phyloP scores from a whole-genome alignment of 768 basidiomycete genomes.

The Podaxis sp. region DNA sequence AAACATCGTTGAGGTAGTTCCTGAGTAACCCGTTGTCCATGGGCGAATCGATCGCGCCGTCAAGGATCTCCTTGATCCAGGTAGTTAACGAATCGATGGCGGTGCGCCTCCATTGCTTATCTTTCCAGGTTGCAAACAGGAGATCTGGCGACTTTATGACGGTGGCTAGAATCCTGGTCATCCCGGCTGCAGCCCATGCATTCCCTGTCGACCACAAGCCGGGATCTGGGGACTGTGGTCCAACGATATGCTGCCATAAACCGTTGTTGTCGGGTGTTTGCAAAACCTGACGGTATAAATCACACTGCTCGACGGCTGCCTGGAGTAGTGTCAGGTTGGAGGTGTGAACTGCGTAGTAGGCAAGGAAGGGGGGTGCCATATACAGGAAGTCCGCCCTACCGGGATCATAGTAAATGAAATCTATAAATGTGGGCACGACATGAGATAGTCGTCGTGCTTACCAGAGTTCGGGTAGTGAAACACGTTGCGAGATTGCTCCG shows the following conservation, averaged over 20 bases:
- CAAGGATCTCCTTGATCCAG: conserved; percentile 42
- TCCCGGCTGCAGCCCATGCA: conserved; percentile 59
- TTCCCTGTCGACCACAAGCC: conserved; percentile 55
- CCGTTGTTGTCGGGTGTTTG: conserved; percentile 21
- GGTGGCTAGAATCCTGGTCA: conserved; percentile 26
- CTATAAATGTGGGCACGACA: background rate
- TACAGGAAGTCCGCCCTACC: conserved; percentile 47
- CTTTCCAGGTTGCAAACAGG: conserved; percentile 14
- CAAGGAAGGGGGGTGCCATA: conserved; percentile 49
- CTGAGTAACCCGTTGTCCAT: conserved; percentile 31
- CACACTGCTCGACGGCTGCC: conserved; percentile 33
- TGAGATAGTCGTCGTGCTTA: conserved; percentile 18
- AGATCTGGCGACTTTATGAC: conserved; percentile 32
- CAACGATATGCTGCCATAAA: conserved; percentile 40
- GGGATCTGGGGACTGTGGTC: conserved; percentile 31
- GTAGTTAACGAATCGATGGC: conserved; percentile 26
- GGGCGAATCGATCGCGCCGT: conserved; percentile 31
- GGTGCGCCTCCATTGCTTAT: conserved; percentile 16
- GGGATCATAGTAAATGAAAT: background rate
- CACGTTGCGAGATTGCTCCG: conserved; percentile 44
- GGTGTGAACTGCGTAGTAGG: conserved; percentile 39
- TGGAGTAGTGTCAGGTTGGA: conserved; percentile 31
- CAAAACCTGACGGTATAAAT: conserved; percentile 33
- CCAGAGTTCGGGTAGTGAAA: conserved; percentile 36
- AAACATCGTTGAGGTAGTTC: conserved; percentile 34